Evolutionary conservation across 495 filamentous ascomycete species (phyloP).

Genomic region (Hapsidospora chrysogenum): DNA sequence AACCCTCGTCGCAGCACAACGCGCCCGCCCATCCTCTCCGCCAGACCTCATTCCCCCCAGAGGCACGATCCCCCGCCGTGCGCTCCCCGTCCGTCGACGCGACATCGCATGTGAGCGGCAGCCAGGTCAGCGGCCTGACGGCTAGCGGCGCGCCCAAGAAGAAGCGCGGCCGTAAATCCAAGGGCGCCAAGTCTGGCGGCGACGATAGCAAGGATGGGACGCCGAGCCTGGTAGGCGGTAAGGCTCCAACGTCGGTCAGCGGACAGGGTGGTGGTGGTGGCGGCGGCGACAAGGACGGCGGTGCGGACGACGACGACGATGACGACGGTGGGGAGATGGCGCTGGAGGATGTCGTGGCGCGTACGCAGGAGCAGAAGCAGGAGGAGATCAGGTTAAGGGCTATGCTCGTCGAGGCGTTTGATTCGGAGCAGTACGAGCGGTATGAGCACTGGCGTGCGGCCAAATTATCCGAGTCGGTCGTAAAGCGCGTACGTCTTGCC

Average conservation of each 20-base stretch:
- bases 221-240: conserved; percentile 30
- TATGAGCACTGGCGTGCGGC: conserved; percentile 51
- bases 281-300: conserved; percentile 14
- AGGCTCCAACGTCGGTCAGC: conserved; percentile 28
- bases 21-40: conserved; percentile 57
- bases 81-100: conserved; percentile 53
- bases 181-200: conserved; percentile 30
- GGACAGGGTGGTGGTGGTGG: conserved; percentile 12
- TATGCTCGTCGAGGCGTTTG: conserved; percentile 53
- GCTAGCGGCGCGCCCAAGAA: conserved; percentile 23
- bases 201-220: conserved; percentile 24
- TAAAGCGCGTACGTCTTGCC: conserved; percentile 28
- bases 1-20: conserved; percentile 38
- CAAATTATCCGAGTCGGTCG: conserved; percentile 33
- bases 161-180: conserved; percentile 52
- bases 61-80: conserved; percentile 17
- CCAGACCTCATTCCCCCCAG: conserved; percentile 72
- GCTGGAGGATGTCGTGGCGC: conserved; percentile 44
- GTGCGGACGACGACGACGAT: conserved; percentile 36
- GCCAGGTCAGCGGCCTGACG: conserved; percentile 32
- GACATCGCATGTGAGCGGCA: conserved; percentile 52
- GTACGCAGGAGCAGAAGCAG: conserved; percentile 48
- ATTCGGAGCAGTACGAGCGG: conserved; percentile 47
- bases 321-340: conserved; percentile 51
- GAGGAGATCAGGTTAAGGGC: conserved; percentile 45